phyloP scores from a whole-genome alignment of 2,329 filamentous ascomycete genomes.

The Penicillium hordei region DNA sequence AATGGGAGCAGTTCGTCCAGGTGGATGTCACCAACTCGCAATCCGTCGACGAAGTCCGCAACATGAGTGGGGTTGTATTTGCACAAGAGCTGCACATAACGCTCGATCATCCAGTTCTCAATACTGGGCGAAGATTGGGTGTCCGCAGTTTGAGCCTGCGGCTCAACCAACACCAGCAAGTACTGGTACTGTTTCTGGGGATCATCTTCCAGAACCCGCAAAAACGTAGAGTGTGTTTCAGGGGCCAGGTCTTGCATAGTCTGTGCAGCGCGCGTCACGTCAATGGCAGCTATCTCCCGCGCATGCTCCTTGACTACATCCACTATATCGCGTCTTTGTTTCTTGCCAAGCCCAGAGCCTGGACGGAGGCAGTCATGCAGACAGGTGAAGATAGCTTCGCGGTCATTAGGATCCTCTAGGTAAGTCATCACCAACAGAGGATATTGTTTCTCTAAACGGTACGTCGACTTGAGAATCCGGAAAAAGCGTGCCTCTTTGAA shows the following conservation, averaged over 20 bases:
- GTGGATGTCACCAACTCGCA: conserved; percentile 74
- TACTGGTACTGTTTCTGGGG: conserved; percentile 72
- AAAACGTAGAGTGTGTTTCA: conserved; percentile 64
- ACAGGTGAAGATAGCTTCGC: conserved; percentile 73
- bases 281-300: conserved; percentile 64
- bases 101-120: conserved; percentile 68
- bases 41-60: conserved; percentile 74
- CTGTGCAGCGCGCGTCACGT: conserved; percentile 64
- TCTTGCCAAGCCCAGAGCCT: conserved; percentile 61
- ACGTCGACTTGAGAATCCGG: conserved; percentile 86
- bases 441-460: conserved; percentile 76
- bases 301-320: conserved; percentile 66
- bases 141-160: conserved; percentile 43
- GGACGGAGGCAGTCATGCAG: conserved; percentile 72
- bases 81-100: conserved; percentile 90
- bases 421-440: conserved; percentile 75
- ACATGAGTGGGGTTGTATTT: conserved; percentile 78
- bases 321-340: conserved; percentile 72
- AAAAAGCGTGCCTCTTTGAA: conserved; percentile 82
- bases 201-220: conserved; percentile 62
- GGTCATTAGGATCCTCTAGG: conserved; percentile 80
- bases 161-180: conserved; percentile 73
- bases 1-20: conserved; percentile 79
- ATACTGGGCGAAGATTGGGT: conserved; percentile 31
- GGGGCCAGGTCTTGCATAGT: conserved; percentile 63